Conservation (phyloP, 768 basidiomycete species). For the Fomitopsis pulvina region DNA sequence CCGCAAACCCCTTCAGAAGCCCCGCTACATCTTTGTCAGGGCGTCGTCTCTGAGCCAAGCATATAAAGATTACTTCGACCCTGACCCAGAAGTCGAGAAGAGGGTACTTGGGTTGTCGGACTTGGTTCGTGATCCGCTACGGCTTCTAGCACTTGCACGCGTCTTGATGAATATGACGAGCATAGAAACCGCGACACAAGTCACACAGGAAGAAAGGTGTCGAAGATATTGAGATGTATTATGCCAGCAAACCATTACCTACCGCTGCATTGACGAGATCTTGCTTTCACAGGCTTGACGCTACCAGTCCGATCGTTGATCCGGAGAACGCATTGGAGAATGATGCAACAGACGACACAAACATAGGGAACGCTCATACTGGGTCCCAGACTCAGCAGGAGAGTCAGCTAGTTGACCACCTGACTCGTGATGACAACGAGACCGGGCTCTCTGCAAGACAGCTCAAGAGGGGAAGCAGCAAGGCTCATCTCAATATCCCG, state of each 20-base stretch:
- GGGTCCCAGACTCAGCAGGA: constrained; percentile 36
- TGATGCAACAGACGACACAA: too few relatives aligned
- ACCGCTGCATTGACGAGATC: neutral
- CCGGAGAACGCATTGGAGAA: neutral
- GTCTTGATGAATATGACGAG: constrained; percentile 2
- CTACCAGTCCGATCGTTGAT: neutral
- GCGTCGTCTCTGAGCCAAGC: constrained; percentile 35
- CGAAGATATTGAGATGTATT: constrained; percentile 4
- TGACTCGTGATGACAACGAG: constrained; percentile 7
- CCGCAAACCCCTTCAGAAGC: constrained; percentile 48
- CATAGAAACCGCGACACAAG: constrained; percentile 16
- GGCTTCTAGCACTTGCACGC: neutral
- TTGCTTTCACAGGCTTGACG: neutral
- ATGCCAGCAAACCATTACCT: neutral
- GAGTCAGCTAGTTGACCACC: constrained; percentile 21
- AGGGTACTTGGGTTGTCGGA: constrained; percentile 54
- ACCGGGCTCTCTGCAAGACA: constrained; percentile 8
- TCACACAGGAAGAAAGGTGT: constrained; percentile 11
- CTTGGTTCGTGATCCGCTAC: constrained; percentile 33
- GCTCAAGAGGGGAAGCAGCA: constrained; percentile 28
- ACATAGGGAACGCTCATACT: neutral
- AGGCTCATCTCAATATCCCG: constrained; percentile 5
- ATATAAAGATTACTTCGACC: constrained; percentile 68
- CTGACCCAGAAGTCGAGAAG: constrained; percentile 51
- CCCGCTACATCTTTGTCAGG: constrained; percentile 52